Conservation (phyloP, 106 monocot genomes). For the Acorus calamus region DNA sequence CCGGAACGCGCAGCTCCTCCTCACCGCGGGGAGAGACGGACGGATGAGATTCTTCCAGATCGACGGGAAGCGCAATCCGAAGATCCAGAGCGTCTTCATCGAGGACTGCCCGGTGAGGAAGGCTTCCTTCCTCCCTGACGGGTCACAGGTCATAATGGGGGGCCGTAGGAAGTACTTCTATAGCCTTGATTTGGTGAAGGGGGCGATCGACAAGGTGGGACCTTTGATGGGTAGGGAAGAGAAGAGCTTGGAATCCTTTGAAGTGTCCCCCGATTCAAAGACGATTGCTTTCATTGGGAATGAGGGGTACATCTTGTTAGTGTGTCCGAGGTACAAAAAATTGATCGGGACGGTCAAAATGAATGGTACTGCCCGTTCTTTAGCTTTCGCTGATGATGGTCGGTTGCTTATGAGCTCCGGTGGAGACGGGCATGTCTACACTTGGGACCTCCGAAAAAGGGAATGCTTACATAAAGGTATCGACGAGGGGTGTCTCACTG, state of each 20-base stretch:
- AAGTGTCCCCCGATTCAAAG: slow-evolving; percentile 82
- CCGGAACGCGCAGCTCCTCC: slow-evolving; percentile 64
- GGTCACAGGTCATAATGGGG: slow-evolving; percentile 65
- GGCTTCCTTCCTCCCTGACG: slow-evolving; percentile 78
- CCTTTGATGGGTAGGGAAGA: slow-evolving; percentile 75
- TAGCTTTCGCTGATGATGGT: slow-evolving; percentile 69
- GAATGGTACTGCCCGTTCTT: slow-evolving; percentile 65
- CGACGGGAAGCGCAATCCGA: slow-evolving; percentile 75
- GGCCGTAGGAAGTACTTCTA: slow-evolving; percentile 88
- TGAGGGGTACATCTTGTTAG: slow-evolving; percentile 74
- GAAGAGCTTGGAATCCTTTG: slow-evolving; percentile 76
- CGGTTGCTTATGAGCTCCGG: slow-evolving; percentile 59
- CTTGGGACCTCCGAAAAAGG: slow-evolving; percentile 83
- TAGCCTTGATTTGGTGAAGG: slow-evolving; percentile 72
- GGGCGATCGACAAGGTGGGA: slow-evolving; percentile 52
- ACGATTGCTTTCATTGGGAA: slow-evolving; percentile 77
- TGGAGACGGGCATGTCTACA: slow-evolving; percentile 81
- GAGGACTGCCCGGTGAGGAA: slow-evolving; percentile 73
- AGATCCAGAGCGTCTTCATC: slow-evolving; percentile 61
- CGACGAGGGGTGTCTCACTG: slow-evolving; percentile 64
- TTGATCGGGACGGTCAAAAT: slow-evolving; percentile 87
- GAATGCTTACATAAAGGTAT: slow-evolving; percentile 65
- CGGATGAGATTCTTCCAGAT: slow-evolving; percentile 75
- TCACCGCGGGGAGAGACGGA: slow-evolving; percentile 53
- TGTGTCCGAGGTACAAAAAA: slow-evolving; percentile 69